Conservation (phyloP, 176 grass and related monocot species). For the Oryza brachyantha region DNA sequence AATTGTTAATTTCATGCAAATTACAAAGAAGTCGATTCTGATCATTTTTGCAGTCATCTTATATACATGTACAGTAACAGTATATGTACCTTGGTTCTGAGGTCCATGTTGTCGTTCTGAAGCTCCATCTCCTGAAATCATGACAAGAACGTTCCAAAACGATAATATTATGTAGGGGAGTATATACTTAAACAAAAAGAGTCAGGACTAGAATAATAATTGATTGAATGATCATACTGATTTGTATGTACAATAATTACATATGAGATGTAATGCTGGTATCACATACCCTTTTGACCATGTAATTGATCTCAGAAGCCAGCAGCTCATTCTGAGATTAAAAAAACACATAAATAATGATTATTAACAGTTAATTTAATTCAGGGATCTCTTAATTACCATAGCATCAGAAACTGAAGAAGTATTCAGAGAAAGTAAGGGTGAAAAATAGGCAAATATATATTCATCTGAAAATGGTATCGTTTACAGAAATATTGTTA, state of each 20-base stretch:
- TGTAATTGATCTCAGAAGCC: conserved; percentile 60
- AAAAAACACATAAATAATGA: not conserved
- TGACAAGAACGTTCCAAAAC: not conserved
- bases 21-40: not conserved
- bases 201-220: not conserved
- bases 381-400: not conserved
- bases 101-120: conserved; percentile 60
- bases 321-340: conserved; percentile 70
- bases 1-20: no score
- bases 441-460: no score
- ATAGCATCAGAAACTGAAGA: conserved; percentile 22
- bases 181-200: not conserved
- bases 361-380: not conserved
- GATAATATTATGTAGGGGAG: not conserved
- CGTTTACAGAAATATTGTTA: conserved; percentile 3
- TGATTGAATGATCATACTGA: not conserved
- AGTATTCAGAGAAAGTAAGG: not conserved
- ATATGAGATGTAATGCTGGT: not conserved
- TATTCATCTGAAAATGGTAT: not conserved
- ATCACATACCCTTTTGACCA: conserved; percentile 60
- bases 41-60: not conserved
- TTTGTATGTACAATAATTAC: not conserved
- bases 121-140: conserved; percentile 62
- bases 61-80: no score
- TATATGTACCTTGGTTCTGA: conserved; percentile 53